Evolutionary conservation across 148 eudicot genomes (phyloP), one percentile per base, ranked within the genome.

Genomic region (Chenopodium album): DNA sequence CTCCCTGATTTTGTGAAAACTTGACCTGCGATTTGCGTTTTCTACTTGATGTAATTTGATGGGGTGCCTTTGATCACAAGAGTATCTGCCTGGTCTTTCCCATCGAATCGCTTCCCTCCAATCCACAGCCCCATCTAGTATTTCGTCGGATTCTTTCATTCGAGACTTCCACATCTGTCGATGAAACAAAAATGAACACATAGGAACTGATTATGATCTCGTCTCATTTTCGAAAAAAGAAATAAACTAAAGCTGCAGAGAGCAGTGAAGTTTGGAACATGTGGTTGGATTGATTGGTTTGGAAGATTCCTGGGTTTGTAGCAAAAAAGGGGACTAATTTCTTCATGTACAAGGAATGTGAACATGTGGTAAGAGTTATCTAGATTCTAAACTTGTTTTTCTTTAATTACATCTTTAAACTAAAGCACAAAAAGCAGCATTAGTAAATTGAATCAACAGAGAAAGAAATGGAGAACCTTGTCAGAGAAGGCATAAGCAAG

Each of bases 131-230:
- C 75, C 80, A 80, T 84, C 82, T 44, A 78, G 32, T 23, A 78
- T 77, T 7, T 64, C 83, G 73, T 89, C 73, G 19, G 73, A 37
- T 74, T 34, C 84, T 34, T 56, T 81, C 73, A 69, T 83, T 8
- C 75, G 82, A 31, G 85, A 56, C 83, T 85, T 87, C 94, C 92
- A 88, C 44, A 87, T 89, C 92, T 92, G 85, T 37, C 32, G 75
- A 48, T 66, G 9, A 29, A 54, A 78, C 77, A 78, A 28, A 22
- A 10, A 73, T 60, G 23, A 80, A 56, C 66, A 60, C 1, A 34
- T 59, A 54, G 28, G 29, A 4, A 71, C 4, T 10, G 34, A 68
- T 68, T 68, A 54, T 41, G 16, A 34, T 16, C 16, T 56, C 4
- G 62, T 14, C 22, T 56, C 62, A 56, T 56, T 56, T 56, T 17